Conservation (phyloP, 2,329 filamentous ascomycete genomes). For the Blastomyces parvus region DNA sequence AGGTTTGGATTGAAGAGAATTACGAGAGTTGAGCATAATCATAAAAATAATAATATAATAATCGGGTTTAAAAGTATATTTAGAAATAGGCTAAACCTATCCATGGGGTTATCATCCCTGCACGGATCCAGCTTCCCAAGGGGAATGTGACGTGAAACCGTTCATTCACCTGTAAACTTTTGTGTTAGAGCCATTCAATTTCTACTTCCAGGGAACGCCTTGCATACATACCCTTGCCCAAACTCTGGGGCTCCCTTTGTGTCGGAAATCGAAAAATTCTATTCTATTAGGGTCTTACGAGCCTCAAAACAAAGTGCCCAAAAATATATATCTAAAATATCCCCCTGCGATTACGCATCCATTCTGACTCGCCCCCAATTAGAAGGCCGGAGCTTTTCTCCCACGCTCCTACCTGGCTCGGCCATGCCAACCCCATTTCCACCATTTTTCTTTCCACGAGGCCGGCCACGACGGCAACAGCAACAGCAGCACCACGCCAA, state of each 20-base stretch:
- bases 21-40: neutral
- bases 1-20: neutral
- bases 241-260: neutral
- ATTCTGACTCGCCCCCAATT: conserved; percentile 8
- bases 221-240: neutral
- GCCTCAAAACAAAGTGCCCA: neutral
- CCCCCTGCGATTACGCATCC: neutral
- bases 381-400: conserved; percentile 6
- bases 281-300: neutral
- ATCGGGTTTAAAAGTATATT: neutral
- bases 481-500: conserved; percentile 57
- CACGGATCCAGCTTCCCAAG: neutral
- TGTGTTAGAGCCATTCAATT: neutral
- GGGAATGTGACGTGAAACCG: neutral
- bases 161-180: neutral
- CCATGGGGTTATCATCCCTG: neutral
- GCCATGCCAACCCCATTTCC: neutral
- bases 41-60: neutral
- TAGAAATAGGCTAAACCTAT: neutral
- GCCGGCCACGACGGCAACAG: conserved; percentile 33
- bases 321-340: neutral
- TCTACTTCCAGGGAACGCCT: neutral
- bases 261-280: neutral
- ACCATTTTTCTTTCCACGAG: neutral
- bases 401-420: neutral